Percentiles rank a stretch among this genome's conserved stretches.
Evolutionary conservation across 2,329 filamentous ascomycete genomes (phyloP).

Genomic region (Arthrobotrys iridis): DNA sequence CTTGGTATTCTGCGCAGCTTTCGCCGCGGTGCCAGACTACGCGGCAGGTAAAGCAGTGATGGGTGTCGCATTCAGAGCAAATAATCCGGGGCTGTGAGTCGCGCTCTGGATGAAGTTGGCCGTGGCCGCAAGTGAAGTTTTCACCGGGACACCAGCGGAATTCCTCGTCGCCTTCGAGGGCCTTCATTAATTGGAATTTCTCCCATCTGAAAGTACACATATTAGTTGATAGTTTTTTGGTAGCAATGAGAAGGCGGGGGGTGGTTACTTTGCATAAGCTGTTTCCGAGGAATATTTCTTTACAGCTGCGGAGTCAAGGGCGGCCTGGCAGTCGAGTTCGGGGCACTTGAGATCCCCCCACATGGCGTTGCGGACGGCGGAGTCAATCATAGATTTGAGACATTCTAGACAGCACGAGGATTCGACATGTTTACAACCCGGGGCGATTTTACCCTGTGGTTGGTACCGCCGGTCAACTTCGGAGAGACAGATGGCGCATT

Average conservation of each 20-base stretch:
- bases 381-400: slow-evolving; percentile 48
- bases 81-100: slow-evolving; percentile 48
- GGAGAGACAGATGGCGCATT: slow-evolving; percentile 37
- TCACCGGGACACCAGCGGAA: slow-evolving; percentile 49
- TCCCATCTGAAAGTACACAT: slow-evolving; percentile 22
- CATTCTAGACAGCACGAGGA: slow-evolving; percentile 40
- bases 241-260: neutral
- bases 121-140: slow-evolving; percentile 43
- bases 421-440: slow-evolving; percentile 37
- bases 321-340: slow-evolving; percentile 31
- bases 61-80: slow-evolving; percentile 47
- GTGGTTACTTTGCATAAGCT: slow-evolving; percentile 40
- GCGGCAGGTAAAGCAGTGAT: slow-evolving; percentile 46
- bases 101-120: slow-evolving; percentile 43
- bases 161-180: slow-evolving; percentile 45
- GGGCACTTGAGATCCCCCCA: slow-evolving; percentile 52
- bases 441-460: slow-evolving; percentile 40
- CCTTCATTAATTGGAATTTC: slow-evolving; percentile 50
- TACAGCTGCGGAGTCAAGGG: slow-evolving; percentile 27
- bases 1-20: slow-evolving; percentile 37
- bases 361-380: slow-evolving; percentile 50
- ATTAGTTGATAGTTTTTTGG: neutral
- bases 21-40: slow-evolving; percentile 41
- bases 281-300: slow-evolving; percentile 36
- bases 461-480: slow-evolving; percentile 42